Evolutionary conservation across 345 rosid species (phyloP).

Genomic region (Nephelium lappaceum): DNA sequence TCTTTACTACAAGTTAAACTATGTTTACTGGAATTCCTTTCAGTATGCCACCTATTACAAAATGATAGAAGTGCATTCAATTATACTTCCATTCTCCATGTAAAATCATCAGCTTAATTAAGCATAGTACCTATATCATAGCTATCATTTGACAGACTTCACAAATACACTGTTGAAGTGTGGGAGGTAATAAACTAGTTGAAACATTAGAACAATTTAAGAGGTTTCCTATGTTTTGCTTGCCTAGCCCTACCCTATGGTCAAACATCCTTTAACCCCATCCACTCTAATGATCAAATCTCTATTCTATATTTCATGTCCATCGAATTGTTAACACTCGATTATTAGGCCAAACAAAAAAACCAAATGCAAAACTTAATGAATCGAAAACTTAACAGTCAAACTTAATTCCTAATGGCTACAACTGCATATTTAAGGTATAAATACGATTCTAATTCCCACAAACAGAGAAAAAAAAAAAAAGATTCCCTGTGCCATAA

Average conservation of each 20-base stretch:
- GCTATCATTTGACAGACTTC: background rate
- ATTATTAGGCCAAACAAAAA: background rate
- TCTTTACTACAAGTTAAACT: background rate
- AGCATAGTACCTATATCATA: background rate
- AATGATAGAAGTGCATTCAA: background rate
- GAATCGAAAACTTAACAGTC: background rate
- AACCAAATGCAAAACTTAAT: background rate
- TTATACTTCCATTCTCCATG: background rate
- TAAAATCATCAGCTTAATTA: background rate
- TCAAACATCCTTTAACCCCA: background rate
- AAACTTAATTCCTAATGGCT: constrained; percentile 1
- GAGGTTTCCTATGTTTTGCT: constrained; percentile 2
- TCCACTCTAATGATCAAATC: background rate
- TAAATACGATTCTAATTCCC: constrained; percentile 2
- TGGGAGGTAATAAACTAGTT: background rate
- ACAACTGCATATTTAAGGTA: background rate
- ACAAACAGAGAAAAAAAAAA: background rate
- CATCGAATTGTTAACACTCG: background rate
- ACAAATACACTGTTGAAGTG: background rate
- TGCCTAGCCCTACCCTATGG: background rate
- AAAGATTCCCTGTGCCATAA: too few relatives aligned
- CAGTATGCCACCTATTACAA: background rate
- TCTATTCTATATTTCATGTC: background rate
- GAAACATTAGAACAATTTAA: background rate
- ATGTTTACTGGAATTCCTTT: background rate